Evolutionary conservation across 352 stramenopile genomes (phyloP), one percentile per base, ranked within the genome.

Genomic region (Pythium myriotylum): DNA sequence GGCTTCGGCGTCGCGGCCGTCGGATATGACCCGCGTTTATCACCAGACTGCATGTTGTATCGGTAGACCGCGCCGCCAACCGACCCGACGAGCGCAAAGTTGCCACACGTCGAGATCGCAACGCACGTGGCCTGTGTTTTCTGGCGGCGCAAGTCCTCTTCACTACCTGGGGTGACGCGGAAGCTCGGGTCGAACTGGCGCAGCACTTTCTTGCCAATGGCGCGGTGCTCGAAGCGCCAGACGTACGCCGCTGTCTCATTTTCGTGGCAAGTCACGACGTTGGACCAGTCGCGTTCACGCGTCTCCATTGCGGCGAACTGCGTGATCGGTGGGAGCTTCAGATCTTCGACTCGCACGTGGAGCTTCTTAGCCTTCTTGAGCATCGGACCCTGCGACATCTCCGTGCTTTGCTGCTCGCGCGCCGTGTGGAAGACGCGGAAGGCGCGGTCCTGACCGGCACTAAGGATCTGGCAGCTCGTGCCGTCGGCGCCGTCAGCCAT

Each of bases 11-110:
- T 92, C 29, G 76, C 88, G 1, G 89, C 75, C 29, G 87, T 87
- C 10, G 94, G 94, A 72, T 90, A 99, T 20, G 84, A 93, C 13
- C 95, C 95, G 20, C 95, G 85, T 37, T 84, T 77, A 32, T 97
- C 83, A 20, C 96, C 95, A 29, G 89, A 98, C 73, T 99, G 95
- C 65, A 98, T 88, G 70, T 98, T 98, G 80, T 98, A 99, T 45
- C 94, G 94, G 78, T 94, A 98, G 24, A 98, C 83, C 16, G 84
- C 83, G 45, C 96, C 96, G 27, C 92, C 91, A 19, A 91, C 67
- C 26, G 84, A 96, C 27, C 95, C 96, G 8, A 99, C 93, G 20
- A 99, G 65, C 4, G 89, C 94, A 77, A 94, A 98, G 73, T 98
- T 97, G n/a, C 96, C 96, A 62, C 96, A 98, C 12, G 86, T 85